phyloP scores from a whole-genome alignment of 2,329 filamentous ascomycete genomes.

The Periconia digitata region DNA sequence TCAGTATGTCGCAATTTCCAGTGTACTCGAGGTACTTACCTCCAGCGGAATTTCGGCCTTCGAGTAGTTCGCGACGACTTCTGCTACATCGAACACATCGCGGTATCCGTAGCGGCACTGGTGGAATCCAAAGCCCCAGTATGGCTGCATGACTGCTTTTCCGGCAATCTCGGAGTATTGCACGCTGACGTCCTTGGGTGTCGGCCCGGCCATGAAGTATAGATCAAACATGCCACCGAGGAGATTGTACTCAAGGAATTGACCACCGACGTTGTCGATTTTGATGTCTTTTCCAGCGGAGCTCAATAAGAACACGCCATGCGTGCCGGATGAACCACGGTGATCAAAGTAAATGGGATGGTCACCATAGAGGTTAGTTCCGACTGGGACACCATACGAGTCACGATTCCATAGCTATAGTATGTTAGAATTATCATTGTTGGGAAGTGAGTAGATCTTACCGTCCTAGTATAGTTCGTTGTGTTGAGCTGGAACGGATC shows the following conservation, averaged over 20 bases:
- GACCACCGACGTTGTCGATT: constrained; percentile 65
- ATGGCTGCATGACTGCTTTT: constrained; percentile 52
- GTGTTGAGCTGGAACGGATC: constrained; percentile 69
- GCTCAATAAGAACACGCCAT: constrained; percentile 40
- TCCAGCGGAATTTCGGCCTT: constrained; percentile 59
- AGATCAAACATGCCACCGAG: constrained; percentile 77
- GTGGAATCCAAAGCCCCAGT: constrained; percentile 56
- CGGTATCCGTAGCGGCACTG: constrained; percentile 54
- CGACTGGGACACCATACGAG: constrained; percentile 60
- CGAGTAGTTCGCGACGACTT: constrained; percentile 69
- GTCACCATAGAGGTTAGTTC: constrained; percentile 69
- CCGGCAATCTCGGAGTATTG: constrained; percentile 54
- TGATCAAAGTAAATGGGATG: constrained; percentile 79
- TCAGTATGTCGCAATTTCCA: neutral
- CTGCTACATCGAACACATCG: constrained; percentile 65
- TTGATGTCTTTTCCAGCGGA: constrained; percentile 67
- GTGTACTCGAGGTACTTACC: constrained; percentile 9
- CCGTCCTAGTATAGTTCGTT: constrained; percentile 60
- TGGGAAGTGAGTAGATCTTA: constrained; percentile 45
- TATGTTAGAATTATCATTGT: constrained; percentile 37
- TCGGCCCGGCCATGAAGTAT: constrained; percentile 55
- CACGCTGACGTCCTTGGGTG: constrained; percentile 49
- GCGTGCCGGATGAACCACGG: constrained; percentile 50
- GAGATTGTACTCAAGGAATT: constrained; percentile 78
- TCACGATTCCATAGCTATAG: constrained; percentile 71